Conservation (phyloP, 2,329 filamentous ascomycete genomes). For the Mollisia scopiformis region DNA sequence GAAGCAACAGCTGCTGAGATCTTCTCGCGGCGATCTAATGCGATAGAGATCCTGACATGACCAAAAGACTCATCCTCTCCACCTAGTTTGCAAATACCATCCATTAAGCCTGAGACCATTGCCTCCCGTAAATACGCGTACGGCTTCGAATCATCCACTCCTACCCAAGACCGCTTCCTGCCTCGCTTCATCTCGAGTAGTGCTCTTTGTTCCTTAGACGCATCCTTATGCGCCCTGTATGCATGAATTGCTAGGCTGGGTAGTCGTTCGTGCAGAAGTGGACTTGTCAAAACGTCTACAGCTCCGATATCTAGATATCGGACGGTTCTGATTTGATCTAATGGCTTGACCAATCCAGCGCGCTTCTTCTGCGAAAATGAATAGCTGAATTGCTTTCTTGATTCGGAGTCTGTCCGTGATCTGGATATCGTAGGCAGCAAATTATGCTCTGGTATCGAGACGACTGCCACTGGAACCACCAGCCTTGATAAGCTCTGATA, state of each 20-base stretch:
- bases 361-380: constrained; percentile 24
- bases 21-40: constrained; percentile 63
- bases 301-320: constrained; percentile 85
- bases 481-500: constrained; percentile 50
- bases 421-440: constrained; percentile 18
- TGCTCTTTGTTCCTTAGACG: constrained; percentile 71
- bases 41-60: constrained; percentile 69
- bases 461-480: constrained; percentile 50
- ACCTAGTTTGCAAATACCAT: constrained; percentile 77
- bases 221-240: constrained; percentile 80
- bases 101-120: constrained; percentile 92
- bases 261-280: constrained; percentile 73
- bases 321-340: constrained; percentile 58
- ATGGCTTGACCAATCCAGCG: constrained; percentile 41
- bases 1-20: constrained; percentile 69
- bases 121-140: constrained; percentile 89
- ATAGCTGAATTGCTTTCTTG: constrained; percentile 23
- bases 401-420: constrained; percentile 22
- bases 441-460: constrained; percentile 38
- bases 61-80: constrained; percentile 64
- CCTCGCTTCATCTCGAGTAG: constrained; percentile 73
- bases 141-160: constrained; percentile 80
- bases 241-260: constrained; percentile 80
- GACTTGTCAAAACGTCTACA: constrained; percentile 81
- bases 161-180: constrained; percentile 90